Evolutionary conservation across 2,329 filamentous ascomycete genomes (phyloP).

Genomic region (Cladosporium sp.): DNA sequence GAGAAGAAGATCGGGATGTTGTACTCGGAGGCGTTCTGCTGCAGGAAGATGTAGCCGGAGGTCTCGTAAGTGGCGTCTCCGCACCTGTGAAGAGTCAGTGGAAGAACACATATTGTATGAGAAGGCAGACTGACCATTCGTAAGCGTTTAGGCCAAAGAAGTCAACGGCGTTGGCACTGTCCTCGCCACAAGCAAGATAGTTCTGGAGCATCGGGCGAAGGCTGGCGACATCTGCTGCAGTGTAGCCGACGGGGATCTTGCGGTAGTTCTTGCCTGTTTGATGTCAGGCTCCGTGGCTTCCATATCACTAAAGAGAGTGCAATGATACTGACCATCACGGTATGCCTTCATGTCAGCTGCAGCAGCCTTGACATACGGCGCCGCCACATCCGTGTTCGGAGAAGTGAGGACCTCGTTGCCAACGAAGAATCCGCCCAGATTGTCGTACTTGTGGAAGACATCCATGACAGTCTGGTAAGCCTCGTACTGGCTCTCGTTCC

Average conservation of each 20-base stretch:
- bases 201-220: conserved; percentile 66
- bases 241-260: conserved; percentile 82
- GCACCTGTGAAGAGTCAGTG: conserved; percentile 37
- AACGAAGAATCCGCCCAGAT: conserved; percentile 80
- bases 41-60: conserved; percentile 71
- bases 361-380: conserved; percentile 82
- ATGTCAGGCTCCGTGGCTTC: background rate
- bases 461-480: conserved; percentile 74
- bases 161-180: conserved; percentile 70
- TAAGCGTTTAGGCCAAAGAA: conserved; percentile 80
- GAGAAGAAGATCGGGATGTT: conserved; percentile 88
- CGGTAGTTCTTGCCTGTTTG: conserved; percentile 66
- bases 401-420: conserved; percentile 81
- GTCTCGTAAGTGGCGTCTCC: conserved; percentile 54
- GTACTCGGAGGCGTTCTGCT: conserved; percentile 68
- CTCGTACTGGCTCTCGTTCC: conserved; percentile 72
- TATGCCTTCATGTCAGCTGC: conserved; percentile 82
- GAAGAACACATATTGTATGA: conserved; percentile 35
- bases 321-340: conserved; percentile 72
- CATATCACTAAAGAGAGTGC: conserved; percentile 37
- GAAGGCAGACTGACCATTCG: conserved; percentile 24
- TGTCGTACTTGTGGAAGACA: conserved; percentile 74
- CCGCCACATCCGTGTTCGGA: conserved; percentile 60
- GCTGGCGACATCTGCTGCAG: conserved; percentile 78
- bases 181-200: conserved; percentile 77